Conservation (phyloP, 495 filamentous ascomycete species). For the Tuber borchii region DNA sequence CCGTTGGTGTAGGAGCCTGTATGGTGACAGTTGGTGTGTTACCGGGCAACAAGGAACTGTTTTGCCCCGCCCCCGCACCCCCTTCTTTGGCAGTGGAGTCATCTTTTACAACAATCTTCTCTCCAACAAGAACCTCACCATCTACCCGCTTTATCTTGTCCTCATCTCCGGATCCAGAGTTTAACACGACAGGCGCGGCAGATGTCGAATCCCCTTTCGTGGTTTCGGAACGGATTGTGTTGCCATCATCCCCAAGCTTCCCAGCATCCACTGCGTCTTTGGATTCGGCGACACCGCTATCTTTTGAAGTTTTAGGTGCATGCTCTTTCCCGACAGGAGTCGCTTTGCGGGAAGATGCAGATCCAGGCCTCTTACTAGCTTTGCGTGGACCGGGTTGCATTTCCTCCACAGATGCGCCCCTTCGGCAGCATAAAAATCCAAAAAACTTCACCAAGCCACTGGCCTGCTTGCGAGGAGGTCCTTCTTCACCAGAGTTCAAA, state of each 20-base stretch:
- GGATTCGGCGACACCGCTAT: slow-evolving; percentile 28
- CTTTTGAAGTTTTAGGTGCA: slow-evolving; percentile 19
- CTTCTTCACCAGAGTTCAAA: slow-evolving; percentile 33
- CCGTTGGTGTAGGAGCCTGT: slow-evolving; percentile 37
- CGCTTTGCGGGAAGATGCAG: slow-evolving; percentile 33
- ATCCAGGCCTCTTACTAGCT: slow-evolving; percentile 27
- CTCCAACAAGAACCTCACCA: slow-evolving; percentile 22
- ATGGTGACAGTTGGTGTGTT: slow-evolving; percentile 32
- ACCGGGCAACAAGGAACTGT: slow-evolving; percentile 17
- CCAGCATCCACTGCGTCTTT: slow-evolving; percentile 27
- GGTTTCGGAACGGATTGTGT: slow-evolving; percentile 6
- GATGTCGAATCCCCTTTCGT: slow-evolving; percentile 21
- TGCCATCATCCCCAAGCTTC: slow-evolving; percentile 20
- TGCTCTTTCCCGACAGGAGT: slow-evolving; percentile 27
- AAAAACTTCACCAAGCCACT: slow-evolving; percentile 42
- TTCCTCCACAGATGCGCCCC: slow-evolving; percentile 30
- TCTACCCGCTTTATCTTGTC: slow-evolving; percentile 24
- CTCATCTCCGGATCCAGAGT: slow-evolving; percentile 25
- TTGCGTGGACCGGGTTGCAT: slow-evolving; percentile 28
- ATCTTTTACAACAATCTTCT: slow-evolving; percentile 32
- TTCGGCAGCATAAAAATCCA: slow-evolving; percentile 42
- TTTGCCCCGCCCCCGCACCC: slow-evolving; percentile 13
- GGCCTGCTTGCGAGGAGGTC: slow-evolving; percentile 30
- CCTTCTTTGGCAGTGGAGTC: slow-evolving; percentile 22
- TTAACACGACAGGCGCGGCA: slow-evolving; percentile 27